Percentiles rank a stretch among this genome's conserved stretches.
Evolutionary conservation across 345 rosid genomes (phyloP).

Genomic region (Gossypium mustelinum): DNA sequence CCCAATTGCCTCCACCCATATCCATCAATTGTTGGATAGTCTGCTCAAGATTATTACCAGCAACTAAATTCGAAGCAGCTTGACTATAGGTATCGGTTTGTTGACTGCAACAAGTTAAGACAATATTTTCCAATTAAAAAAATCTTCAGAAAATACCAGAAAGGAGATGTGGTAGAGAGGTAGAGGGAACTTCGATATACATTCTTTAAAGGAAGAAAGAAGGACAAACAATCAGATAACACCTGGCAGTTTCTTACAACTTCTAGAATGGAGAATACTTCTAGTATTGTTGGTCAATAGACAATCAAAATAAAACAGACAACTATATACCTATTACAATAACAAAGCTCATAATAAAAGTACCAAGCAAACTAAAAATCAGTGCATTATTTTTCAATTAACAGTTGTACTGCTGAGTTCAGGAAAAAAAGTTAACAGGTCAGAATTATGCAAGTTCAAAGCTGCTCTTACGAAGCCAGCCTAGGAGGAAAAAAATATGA

Average conservation of each 20-base stretch:
- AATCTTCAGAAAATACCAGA: not conserved
- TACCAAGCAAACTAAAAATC: not conserved
- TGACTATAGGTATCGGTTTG: slow-evolving; percentile 56
- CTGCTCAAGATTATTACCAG: slow-evolving; percentile 67
- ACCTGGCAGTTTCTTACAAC: not conserved
- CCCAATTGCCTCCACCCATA: slow-evolving; percentile 97
- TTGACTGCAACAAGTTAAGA: slow-evolving; percentile 44
- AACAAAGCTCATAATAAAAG: not conserved
- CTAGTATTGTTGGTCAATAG: not conserved
- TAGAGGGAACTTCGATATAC: not conserved
- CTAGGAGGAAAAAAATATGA: not conserved
- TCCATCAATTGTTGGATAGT: slow-evolving; percentile 85
- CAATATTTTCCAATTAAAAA: not conserved
- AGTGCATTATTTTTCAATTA: not conserved
- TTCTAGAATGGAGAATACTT: not conserved
- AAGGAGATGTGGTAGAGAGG: not conserved
- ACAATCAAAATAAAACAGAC: not conserved
- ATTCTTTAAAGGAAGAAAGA: not conserved
- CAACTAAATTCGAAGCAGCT: slow-evolving; percentile 89
- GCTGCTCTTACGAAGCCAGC: not conserved
- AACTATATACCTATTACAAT: not conserved
- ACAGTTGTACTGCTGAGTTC: not conserved
- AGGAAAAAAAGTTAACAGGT: not conserved
- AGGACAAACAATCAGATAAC: not conserved
- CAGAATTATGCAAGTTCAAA: not conserved